Conservation (phyloP, 768 basidiomycete genomes). For the Arthromyces matolae region DNA sequence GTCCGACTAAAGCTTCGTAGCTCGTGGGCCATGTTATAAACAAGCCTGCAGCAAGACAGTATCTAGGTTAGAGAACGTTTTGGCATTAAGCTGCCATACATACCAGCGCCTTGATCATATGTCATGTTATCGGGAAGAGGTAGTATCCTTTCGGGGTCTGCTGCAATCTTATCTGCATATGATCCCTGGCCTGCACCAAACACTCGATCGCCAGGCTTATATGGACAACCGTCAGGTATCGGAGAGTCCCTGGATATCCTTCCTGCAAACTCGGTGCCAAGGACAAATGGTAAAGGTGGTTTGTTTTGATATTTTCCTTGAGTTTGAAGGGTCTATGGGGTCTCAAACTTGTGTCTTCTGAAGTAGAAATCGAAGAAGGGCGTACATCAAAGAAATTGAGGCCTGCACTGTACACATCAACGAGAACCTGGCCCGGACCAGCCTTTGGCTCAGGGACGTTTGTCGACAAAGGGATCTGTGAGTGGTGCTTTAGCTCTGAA, state of each 20-base stretch:
- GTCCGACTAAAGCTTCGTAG: slow-evolving; percentile 85
- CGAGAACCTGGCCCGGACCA: slow-evolving; percentile 53
- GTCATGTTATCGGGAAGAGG: slow-evolving; percentile 73
- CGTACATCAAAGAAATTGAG: slow-evolving; percentile 76
- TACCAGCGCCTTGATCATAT: slow-evolving; percentile 85
- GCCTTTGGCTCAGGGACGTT: slow-evolving; percentile 58
- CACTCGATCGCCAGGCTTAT: slow-evolving; percentile 80
- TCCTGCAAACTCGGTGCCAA: slow-evolving; percentile 87
- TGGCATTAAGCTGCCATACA: slow-evolving; percentile 15
- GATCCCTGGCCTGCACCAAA: slow-evolving; percentile 81
- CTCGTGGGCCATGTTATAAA: slow-evolving; percentile 91
- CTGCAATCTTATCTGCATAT: slow-evolving; percentile 73
- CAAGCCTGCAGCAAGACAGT: slow-evolving; percentile 47
- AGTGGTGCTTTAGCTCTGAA: slow-evolving; percentile 64
- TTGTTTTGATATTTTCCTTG: slow-evolving; percentile 89
- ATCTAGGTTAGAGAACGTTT: background rate
- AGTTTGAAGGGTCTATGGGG: slow-evolving; percentile 67
- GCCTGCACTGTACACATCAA: slow-evolving; percentile 72
- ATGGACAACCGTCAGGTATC: slow-evolving; percentile 75
- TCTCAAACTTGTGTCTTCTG: slow-evolving; percentile 6
- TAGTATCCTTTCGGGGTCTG: slow-evolving; percentile 44
- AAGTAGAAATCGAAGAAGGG: slow-evolving; percentile 1
- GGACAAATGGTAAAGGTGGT: slow-evolving; percentile 79
- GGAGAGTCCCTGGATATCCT: slow-evolving; percentile 64
- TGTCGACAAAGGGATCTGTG: slow-evolving; percentile 49